Percentiles rank a stretch among this genome's conserved stretches.
These are phyloP conservation scores for Mucor racemosus DNA, from an alignment of 371 early-diverging fungal genomes.

Conservation along the genomic window DNA sequence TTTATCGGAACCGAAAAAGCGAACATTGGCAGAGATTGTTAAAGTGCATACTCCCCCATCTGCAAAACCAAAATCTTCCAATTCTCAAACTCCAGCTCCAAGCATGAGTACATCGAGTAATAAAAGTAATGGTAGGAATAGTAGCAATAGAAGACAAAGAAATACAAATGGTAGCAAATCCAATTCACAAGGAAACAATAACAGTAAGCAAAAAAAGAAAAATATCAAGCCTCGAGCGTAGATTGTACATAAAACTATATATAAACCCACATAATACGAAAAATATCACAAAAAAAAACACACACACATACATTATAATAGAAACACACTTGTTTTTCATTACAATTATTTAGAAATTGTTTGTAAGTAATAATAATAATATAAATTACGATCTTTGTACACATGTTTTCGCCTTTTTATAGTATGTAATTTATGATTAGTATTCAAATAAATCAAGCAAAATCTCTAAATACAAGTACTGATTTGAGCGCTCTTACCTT, in stretches of 20 bases:
- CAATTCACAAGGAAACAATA: neutral
- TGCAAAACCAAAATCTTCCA: neutral
- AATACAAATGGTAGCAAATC: neutral
- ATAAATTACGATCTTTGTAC: too few species aligned
- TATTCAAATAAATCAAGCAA: too few species aligned
- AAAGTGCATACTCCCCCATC: constrained; percentile 13
- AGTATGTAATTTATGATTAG: too few species aligned
- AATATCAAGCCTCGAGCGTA: constrained; percentile 10
- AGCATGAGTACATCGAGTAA: constrained; percentile 6
- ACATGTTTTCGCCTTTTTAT: too few species aligned
- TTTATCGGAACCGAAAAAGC: constrained; percentile 14
- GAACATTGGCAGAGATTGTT: constrained; percentile 33
- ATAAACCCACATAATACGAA: neutral
- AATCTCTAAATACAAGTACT: too few species aligned
- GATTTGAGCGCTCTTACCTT: too few species aligned
- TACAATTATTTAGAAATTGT: too few species aligned
- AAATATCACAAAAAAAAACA: too few species aligned
- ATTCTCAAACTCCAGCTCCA: neutral
- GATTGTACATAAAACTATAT: constrained; percentile 1
- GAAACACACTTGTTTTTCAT: too few species aligned
- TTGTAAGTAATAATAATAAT: too few species aligned
- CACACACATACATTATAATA: too few species aligned
- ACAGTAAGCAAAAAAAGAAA: constrained; percentile 8
- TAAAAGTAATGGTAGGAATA: constrained; percentile 10
- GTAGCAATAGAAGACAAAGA: constrained; percentile 28